Evolutionary conservation across 495 filamentous ascomycete species (phyloP).

Genomic region (Hypomontagnella monticulosa): DNA sequence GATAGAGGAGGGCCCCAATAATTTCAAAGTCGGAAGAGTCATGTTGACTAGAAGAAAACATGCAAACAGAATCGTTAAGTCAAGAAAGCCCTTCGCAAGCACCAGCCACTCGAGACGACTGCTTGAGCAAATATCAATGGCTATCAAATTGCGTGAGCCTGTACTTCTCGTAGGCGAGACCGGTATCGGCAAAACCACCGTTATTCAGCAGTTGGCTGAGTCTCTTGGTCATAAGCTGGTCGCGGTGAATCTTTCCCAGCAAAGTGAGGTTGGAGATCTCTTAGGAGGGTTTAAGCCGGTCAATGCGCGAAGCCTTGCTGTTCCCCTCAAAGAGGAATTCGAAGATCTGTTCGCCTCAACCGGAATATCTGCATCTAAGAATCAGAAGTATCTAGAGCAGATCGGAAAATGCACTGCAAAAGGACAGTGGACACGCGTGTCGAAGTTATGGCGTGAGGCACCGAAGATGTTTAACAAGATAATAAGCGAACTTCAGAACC

Average conservation of each 20-base stretch:
- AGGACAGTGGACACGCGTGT: constrained; percentile 83
- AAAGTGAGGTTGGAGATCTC: constrained; percentile 93
- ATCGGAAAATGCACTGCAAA: constrained; percentile 81
- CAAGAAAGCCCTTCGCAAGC: constrained; percentile 71
- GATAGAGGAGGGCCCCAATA: constrained; percentile 65
- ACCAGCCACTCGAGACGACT: constrained; percentile 75
- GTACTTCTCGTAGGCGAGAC: constrained; percentile 96
- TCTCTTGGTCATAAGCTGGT: constrained; percentile 82
- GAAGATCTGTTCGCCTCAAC: constrained; percentile 86
- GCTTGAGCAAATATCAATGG: constrained; percentile 85
- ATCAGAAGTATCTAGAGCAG: constrained; percentile 82
- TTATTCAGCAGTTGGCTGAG: constrained; percentile 90
- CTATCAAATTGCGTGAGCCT: constrained; percentile 84
- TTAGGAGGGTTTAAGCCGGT: constrained; percentile 96
- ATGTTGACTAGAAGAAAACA: constrained; percentile 60
- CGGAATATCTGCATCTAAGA: constrained; percentile 82
- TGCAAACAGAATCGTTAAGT: constrained; percentile 53
- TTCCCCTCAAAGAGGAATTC: constrained; percentile 93
- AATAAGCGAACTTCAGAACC: constrained; percentile 61
- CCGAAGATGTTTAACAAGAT: constrained; percentile 82
- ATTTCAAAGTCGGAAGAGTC: constrained; percentile 74
- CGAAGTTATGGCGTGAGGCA: constrained; percentile 88
- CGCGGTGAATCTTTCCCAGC: constrained; percentile 94
- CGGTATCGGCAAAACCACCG: constrained; percentile 96
- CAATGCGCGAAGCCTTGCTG: constrained; percentile 83